Conservation (phyloP, 768 basidiomycete species). For the Holtermannia corniformis region DNA sequence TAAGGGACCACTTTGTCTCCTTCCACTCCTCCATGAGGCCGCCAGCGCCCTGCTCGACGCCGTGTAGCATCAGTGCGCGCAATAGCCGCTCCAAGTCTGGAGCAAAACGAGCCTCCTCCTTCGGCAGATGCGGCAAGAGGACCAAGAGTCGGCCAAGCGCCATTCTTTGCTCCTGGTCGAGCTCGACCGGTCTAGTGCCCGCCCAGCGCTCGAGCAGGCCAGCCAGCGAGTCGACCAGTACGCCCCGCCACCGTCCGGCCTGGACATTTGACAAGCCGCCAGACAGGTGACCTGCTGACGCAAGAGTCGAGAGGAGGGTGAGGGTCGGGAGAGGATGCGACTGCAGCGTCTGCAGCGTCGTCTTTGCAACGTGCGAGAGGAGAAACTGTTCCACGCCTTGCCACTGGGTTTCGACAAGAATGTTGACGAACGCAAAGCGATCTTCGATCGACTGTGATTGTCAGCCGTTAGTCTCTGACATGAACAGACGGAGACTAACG, state of each 20-base stretch:
- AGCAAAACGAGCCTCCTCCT: slow-evolving; percentile 9
- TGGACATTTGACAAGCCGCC: slow-evolving; percentile 35
- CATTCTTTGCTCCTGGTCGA: slow-evolving; percentile 6
- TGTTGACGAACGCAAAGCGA: slow-evolving; percentile 25
- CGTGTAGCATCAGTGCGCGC: not conserved
- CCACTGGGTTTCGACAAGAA: slow-evolving; percentile 29
- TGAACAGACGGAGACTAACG: slow-evolving; percentile 20
- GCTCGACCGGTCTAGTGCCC: not conserved
- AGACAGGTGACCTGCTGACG: slow-evolving; percentile 29
- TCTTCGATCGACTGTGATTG: slow-evolving; percentile 15
- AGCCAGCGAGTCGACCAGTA: slow-evolving; percentile 12
- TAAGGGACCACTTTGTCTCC: slow-evolving; percentile 18
- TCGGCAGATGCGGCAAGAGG: slow-evolving; percentile 15
- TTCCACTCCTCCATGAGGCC: slow-evolving; percentile 9
- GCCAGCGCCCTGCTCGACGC: not conserved
- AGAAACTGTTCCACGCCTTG: slow-evolving; percentile 39
- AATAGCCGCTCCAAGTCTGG: slow-evolving; percentile 7
- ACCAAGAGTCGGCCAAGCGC: slow-evolving; percentile 14
- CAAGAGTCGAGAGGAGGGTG: slow-evolving; percentile 35
- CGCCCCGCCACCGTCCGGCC: slow-evolving; percentile 35
- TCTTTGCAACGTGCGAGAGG: slow-evolving; percentile 32
- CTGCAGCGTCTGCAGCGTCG: slow-evolving; percentile 7
- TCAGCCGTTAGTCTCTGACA: slow-evolving; percentile 6
- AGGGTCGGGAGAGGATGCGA: slow-evolving; percentile 26
- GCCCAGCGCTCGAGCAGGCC: not conserved